phyloP scores from a whole-genome alignment of 192 early-diverging fungal species.

The Lunasporangiospora selenospora region DNA sequence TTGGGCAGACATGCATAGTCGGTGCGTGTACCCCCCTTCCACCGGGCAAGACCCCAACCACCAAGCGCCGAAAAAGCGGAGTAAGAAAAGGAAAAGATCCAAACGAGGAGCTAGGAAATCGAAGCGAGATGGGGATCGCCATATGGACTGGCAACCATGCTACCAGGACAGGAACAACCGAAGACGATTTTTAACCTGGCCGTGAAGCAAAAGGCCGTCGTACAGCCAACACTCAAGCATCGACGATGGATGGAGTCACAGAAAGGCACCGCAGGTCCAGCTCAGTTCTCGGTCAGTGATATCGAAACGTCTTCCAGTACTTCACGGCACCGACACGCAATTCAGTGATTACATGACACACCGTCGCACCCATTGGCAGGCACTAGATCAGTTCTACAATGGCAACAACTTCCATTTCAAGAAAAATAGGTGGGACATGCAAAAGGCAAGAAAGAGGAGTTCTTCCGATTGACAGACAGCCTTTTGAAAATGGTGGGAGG shows the following conservation, averaged over 20 bases:
- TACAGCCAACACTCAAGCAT: conserved; percentile 7
- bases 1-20: conserved; percentile 7
- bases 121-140: conserved; percentile 1
- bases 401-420: neutral
- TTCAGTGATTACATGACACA: neutral
- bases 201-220: conserved; percentile 17
- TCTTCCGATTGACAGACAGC: neutral
- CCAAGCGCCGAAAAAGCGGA: neutral
- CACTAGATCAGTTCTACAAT: neutral
- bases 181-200: conserved; percentile 6
- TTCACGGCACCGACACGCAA: neutral
- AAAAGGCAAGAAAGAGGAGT: neutral
- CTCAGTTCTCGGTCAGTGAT: neutral
- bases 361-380: neutral
- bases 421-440: neutral
- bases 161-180: neutral
- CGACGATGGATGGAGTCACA: conserved; percentile 4
- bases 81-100: conserved; percentile 3
- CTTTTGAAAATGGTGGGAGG: neutral
- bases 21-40: neutral
- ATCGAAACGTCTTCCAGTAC: conserved; percentile 1
- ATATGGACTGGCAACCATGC: neutral
- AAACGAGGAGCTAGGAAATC: conserved; percentile 10
- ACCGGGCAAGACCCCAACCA: conserved; percentile 8
- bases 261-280: neutral